phyloP scores from a whole-genome alignment of 2,329 filamentous ascomycete genomes.

The Neofusicoccum laricinum region DNA sequence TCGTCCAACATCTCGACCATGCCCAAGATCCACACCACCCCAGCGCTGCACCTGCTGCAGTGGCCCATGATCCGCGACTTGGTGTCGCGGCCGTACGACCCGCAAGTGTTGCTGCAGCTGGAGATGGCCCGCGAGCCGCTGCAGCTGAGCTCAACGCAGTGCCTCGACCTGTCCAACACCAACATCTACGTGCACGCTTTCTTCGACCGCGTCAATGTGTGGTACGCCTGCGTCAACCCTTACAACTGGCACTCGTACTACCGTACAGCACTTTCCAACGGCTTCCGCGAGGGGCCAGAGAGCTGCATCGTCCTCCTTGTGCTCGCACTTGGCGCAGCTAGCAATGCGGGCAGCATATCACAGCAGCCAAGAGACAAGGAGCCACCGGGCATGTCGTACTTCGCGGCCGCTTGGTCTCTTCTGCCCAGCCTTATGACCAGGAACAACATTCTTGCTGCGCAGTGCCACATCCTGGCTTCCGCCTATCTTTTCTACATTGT shows the following conservation, averaged over 20 bases:
- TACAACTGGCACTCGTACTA: slow-evolving; percentile 77
- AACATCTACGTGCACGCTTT: slow-evolving; percentile 74
- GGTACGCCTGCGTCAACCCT: slow-evolving; percentile 83
- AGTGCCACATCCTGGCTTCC: slow-evolving; percentile 76
- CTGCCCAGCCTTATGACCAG: slow-evolving; percentile 76
- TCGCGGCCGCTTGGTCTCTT: slow-evolving; percentile 75
- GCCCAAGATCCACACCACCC: slow-evolving; percentile 81
- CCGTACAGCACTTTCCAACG: slow-evolving; percentile 68
- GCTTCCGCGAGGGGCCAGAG: slow-evolving; percentile 75
- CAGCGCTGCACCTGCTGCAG: slow-evolving; percentile 72
- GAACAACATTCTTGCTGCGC: slow-evolving; percentile 73
- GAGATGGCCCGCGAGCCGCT: slow-evolving; percentile 79
- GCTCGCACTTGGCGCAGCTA: slow-evolving; percentile 73
- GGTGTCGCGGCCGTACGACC: slow-evolving; percentile 73
- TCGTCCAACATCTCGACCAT: slow-evolving; percentile 74
- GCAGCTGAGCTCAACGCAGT: slow-evolving; percentile 55
- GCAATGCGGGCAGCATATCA: slow-evolving; percentile 72
- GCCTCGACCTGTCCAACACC: slow-evolving; percentile 71
- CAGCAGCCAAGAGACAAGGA: slow-evolving; percentile 66
- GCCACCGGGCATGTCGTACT: slow-evolving; percentile 74
- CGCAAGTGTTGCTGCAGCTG: slow-evolving; percentile 75
- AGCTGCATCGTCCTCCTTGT: slow-evolving; percentile 81
- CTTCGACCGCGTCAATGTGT: slow-evolving; percentile 77
- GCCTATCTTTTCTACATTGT: slow-evolving; percentile 83
- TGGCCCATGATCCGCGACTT: slow-evolving; percentile 79